Percentiles rank a stretch among this genome's conserved stretches.
phyloP scores from a whole-genome alignment of 2,329 filamentous ascomycete species.

The Macrophomina pseudophaseolina region DNA sequence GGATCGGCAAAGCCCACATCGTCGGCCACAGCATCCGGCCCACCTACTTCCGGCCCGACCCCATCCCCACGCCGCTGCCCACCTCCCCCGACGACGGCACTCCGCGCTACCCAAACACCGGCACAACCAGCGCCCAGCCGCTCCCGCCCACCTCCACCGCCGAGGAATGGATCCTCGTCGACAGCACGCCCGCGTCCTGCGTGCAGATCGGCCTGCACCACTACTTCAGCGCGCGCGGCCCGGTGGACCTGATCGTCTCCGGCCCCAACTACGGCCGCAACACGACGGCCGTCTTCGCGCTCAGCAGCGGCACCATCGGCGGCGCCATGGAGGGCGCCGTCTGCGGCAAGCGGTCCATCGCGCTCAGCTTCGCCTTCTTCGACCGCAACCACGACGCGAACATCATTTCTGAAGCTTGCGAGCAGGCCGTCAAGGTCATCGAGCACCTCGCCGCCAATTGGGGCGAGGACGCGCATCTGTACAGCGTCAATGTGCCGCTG shows the following conservation, averaged over 20 bases:
- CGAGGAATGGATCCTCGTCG: conserved; percentile 58
- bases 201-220: conserved; percentile 55
- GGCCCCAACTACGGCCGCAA: conserved; percentile 59
- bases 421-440: conserved; percentile 76
- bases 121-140: conserved; percentile 40
- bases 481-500: conserved; percentile 88
- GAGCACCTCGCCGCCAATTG: conserved; percentile 80
- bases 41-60: conserved; percentile 76
- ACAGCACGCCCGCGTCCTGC: conserved; percentile 56
- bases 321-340: conserved; percentile 57
- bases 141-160: conserved; percentile 38
- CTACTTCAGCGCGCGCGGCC: conserved; percentile 51
- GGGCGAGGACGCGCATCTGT: conserved; percentile 75
- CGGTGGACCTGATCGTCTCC: conserved; percentile 54
- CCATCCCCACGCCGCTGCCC: conserved; percentile 43
- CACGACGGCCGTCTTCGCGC: conserved; percentile 55
- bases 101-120: conserved; percentile 44
- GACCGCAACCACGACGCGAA: conserved; percentile 79
- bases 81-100: conserved; percentile 32
- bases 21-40: conserved; percentile 87
- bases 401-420: conserved; percentile 78
- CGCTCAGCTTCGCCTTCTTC: conserved; percentile 90
- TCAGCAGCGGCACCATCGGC: conserved; percentile 56
- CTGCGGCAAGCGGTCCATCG: conserved; percentile 66
- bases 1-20: conserved; percentile 98